Conservation (phyloP, 2,329 filamentous ascomycete species). For the Onygenales sp. region DNA sequence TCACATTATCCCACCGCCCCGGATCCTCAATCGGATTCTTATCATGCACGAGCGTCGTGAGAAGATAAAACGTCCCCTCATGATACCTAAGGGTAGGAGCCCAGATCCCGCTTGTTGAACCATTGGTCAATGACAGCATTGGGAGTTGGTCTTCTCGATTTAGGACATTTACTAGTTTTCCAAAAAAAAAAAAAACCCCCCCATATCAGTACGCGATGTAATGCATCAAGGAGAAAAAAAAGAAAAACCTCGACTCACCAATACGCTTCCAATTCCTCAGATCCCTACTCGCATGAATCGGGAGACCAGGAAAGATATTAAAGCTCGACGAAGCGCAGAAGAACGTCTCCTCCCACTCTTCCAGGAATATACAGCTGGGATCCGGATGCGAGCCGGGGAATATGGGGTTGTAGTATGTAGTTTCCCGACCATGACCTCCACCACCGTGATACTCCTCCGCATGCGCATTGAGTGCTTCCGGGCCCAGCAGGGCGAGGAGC, state of each 20-base stretch:
- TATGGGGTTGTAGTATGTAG: conserved; percentile 31
- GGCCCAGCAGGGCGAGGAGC: conserved; percentile 12
- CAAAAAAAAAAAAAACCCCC: neutral
- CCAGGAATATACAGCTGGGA: conserved; percentile 35
- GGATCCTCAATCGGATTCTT: conserved; percentile 17
- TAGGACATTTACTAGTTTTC: conserved; percentile 19
- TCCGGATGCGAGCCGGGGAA: conserved; percentile 39
- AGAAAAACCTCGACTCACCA: conserved; percentile 5
- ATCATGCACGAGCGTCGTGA: conserved; percentile 25
- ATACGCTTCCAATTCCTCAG: conserved; percentile 33
- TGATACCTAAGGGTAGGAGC: conserved; percentile 33
- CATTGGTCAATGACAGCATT: conserved; percentile 23
- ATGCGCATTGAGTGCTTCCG: no score
- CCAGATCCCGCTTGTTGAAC: conserved; percentile 29
- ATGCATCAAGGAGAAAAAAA: neutral
- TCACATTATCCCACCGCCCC: conserved; percentile 29
- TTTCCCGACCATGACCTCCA: neutral
- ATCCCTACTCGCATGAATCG: conserved; percentile 37
- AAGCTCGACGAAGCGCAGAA: conserved; percentile 40
- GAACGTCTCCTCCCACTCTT: conserved; percentile 29
- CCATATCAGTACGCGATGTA: neutral
- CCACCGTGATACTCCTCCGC: no score
- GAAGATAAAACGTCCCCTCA: conserved; percentile 32
- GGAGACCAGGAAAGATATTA: conserved; percentile 36
- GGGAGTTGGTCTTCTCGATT: conserved; percentile 30